Percentiles rank a stretch among this genome's conserved stretches.
These are phyloP conservation scores for Ceratobasidium sp. DNA, from an alignment of 1,284 basidiomycete species.

Conservation along the genomic window DNA sequence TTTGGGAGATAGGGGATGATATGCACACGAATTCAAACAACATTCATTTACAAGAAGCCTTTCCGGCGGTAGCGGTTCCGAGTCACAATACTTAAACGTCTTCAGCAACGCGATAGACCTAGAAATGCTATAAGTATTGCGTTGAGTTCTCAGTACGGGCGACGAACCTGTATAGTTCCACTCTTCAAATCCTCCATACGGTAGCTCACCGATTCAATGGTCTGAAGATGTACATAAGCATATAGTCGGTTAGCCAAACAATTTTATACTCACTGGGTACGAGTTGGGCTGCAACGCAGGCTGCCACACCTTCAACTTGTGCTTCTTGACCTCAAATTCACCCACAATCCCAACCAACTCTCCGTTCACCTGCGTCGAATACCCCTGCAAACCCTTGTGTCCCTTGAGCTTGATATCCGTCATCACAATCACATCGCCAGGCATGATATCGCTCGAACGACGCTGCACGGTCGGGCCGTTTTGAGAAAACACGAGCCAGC, in stretches of 20 bases:
- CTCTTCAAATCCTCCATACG: conserved; percentile 88
- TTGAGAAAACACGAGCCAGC: conserved; percentile 78
- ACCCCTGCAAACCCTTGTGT: conserved; percentile 77
- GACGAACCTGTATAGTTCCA: conserved; percentile 73
- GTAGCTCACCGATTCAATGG: conserved; percentile 82
- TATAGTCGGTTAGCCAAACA: conserved; percentile 1
- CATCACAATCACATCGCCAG: conserved; percentile 82
- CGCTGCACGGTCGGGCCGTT: conserved; percentile 69
- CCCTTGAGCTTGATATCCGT: conserved; percentile 85
- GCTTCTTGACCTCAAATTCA: conserved; percentile 86
- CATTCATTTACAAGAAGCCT: conserved; percentile 29
- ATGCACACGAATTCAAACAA: too few species aligned
- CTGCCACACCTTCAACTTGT: conserved; percentile 82
- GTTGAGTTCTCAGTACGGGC: background rate
- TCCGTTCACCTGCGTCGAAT: conserved; percentile 67
- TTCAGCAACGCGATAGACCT: conserved; percentile 32
- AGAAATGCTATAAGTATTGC: background rate
- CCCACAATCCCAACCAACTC: conserved; percentile 75
- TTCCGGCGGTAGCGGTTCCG: background rate
- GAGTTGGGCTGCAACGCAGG: conserved; percentile 65
- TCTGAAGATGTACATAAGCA: conserved; percentile 50
- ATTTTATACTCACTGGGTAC: conserved; percentile 41
- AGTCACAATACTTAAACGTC: conserved; percentile 16
- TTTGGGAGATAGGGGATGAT: too few species aligned
- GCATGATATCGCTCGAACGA: conserved; percentile 78